Conservation (phyloP, 345 rosid species). For the Cardamine resedifolia region DNA sequence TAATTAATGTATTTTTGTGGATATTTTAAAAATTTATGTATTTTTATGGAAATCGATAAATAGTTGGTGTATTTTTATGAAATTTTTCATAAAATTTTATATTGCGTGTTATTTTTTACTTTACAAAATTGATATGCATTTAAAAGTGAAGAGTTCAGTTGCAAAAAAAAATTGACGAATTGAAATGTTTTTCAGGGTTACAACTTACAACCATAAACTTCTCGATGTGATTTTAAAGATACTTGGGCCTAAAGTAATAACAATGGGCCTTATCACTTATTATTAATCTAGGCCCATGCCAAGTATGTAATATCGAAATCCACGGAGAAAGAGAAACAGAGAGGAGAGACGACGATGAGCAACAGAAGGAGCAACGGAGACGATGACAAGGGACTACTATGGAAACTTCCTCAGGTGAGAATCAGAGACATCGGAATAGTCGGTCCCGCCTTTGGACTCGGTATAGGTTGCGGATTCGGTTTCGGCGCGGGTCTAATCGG, state of each 20-base stretch:
- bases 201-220: too few species aligned
- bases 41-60: too few species aligned
- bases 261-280: neutral
- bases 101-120: too few species aligned
- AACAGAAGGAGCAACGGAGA: conserved; percentile 32
- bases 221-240: too few species aligned
- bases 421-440: conserved; percentile 65
- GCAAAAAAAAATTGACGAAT: too few species aligned
- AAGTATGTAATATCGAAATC: neutral
- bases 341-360: conserved; percentile 24
- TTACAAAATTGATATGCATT: too few species aligned
- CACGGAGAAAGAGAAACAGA: neutral
- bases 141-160: too few species aligned
- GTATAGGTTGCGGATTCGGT: conserved; percentile 86
- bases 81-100: too few species aligned
- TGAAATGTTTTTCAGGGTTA: too few species aligned
- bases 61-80: too few species aligned
- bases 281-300: neutral
- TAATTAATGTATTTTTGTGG: too few species aligned
- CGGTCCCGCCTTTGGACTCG: conserved; percentile 84
- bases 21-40: too few species aligned
- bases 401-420: conserved; percentile 76
- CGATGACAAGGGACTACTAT: conserved; percentile 57
- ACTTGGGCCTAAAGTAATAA: neutral
- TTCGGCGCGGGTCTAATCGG: conserved; percentile 79